Evolutionary conservation across 768 basidiomycete genomes (phyloP).

Genomic region (Tephrocybe rancida): DNA sequence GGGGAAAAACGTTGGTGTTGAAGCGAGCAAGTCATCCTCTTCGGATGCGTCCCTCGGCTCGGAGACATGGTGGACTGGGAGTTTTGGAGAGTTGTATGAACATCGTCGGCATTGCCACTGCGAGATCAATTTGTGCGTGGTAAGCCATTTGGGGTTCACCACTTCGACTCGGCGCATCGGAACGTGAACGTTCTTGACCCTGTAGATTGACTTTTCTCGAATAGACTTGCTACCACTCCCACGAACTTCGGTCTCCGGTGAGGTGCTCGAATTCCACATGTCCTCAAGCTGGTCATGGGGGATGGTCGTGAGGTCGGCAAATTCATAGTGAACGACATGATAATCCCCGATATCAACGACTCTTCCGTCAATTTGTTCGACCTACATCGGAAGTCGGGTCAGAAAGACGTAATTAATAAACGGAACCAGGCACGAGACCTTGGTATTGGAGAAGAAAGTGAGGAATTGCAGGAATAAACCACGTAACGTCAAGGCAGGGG

Average conservation of each 20-base stretch:
- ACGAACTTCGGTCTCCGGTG: slow-evolving; percentile 16
- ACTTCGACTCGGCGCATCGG: slow-evolving; percentile 22
- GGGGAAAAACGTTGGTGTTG: slow-evolving; percentile 12
- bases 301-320: slow-evolving; percentile 14
- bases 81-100: slow-evolving; percentile 34
- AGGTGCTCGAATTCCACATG: slow-evolving; percentile 27
- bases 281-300: slow-evolving; percentile 18
- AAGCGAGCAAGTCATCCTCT: slow-evolving; percentile 2
- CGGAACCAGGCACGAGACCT: slow-evolving; percentile 2
- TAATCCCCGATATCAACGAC: slow-evolving; percentile 17
- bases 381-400: slow-evolving; percentile 2
- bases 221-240: background rate
- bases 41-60: background rate
- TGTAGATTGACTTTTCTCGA: slow-evolving; percentile 16
- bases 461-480: slow-evolving; percentile 39
- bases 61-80: slow-evolving; percentile 27
- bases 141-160: slow-evolving; percentile 28
- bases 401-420: background rate
- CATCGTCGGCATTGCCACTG: slow-evolving; percentile 33
- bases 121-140: slow-evolving; percentile 27
- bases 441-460: slow-evolving; percentile 19
- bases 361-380: slow-evolving; percentile 17
- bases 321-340: slow-evolving; percentile 22
- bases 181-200: slow-evolving; percentile 22
- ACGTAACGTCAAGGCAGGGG: slow-evolving; percentile 45